Conservation (phyloP, 2,329 filamentous ascomycete species). For the Zymoseptoria crescenta region DNA sequence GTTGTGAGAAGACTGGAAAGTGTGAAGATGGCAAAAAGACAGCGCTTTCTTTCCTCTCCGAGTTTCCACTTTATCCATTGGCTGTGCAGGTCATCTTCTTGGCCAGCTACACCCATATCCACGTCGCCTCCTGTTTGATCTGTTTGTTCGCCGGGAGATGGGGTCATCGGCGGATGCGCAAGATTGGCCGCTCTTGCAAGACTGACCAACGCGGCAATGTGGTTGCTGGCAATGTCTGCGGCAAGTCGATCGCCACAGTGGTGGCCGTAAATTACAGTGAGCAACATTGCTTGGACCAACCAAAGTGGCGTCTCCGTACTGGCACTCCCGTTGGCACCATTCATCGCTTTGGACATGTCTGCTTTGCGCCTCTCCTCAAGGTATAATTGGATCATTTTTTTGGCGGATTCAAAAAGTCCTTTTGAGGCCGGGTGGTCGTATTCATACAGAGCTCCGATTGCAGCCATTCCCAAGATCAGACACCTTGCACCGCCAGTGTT, state of each 20-base stretch:
- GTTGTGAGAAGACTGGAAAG: slow-evolving; percentile 85
- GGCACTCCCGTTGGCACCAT: slow-evolving; percentile 34
- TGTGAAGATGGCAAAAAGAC: slow-evolving; percentile 82
- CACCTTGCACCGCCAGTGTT: slow-evolving; percentile 74
- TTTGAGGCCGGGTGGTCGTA: slow-evolving; percentile 70
- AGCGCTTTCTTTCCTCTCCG: slow-evolving; percentile 84
- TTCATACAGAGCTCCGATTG: slow-evolving; percentile 82
- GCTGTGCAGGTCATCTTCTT: slow-evolving; percentile 47
- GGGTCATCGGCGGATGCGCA: slow-evolving; percentile 40
- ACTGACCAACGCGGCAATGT: slow-evolving; percentile 84
- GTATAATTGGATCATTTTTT: slow-evolving; percentile 90
- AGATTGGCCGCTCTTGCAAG: slow-evolving; percentile 84
- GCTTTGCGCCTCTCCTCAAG: slow-evolving; percentile 84
- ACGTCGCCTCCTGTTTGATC: slow-evolving; percentile 39
- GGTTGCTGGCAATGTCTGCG: slow-evolving; percentile 84
- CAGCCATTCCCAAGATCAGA: slow-evolving; percentile 77
- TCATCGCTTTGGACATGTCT: slow-evolving; percentile 59
- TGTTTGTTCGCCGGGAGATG: slow-evolving; percentile 5
- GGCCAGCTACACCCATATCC: slow-evolving; percentile 37
- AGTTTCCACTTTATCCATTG: slow-evolving; percentile 88
- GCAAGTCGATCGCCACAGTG: slow-evolving; percentile 88
- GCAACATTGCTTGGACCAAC: slow-evolving; percentile 92
- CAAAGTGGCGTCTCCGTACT: slow-evolving; percentile 66
- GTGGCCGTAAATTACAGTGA: slow-evolving; percentile 93
- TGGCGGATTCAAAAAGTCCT: slow-evolving; percentile 83